These are phyloP conservation scores for Arabidopsis hybrid DNA, from an alignment of 441 rosid species.

Conservation along the genomic window DNA sequence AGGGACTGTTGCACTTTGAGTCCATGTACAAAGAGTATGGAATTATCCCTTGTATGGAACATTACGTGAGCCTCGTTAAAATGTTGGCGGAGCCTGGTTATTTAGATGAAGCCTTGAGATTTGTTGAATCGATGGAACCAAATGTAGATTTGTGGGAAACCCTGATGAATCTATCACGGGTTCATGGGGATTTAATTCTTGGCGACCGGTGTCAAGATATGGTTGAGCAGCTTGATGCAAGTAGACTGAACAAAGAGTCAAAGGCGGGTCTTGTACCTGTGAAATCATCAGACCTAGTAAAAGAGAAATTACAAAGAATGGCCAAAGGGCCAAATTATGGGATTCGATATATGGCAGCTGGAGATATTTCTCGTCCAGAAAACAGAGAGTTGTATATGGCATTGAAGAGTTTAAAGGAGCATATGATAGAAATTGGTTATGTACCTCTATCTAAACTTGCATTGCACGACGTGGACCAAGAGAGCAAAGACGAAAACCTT, in stretches of 20 bases:
- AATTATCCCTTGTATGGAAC: constrained; percentile 65
- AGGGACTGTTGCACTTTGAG: constrained; percentile 77
- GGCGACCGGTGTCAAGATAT: constrained; percentile 78
- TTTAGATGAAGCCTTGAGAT: constrained; percentile 77
- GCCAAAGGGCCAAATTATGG: constrained; percentile 49
- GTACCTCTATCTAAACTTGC: constrained; percentile 68
- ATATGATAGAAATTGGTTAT: constrained; percentile 84
- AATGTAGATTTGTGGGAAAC: constrained; percentile 70
- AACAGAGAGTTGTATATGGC: constrained; percentile 57
- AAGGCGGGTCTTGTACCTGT: constrained; percentile 69
- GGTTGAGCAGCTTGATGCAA: constrained; percentile 60
- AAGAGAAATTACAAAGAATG: constrained; percentile 57
- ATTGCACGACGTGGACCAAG: constrained; percentile 81
- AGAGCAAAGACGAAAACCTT: constrained; percentile 83
- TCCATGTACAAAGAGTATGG: constrained; percentile 70
- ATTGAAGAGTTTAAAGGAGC: constrained; percentile 64
- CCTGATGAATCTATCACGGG: constrained; percentile 68
- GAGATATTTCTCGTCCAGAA: constrained; percentile 82
- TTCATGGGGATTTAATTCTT: constrained; percentile 76
- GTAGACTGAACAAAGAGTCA: constrained; percentile 59
- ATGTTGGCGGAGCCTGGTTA: constrained; percentile 74
- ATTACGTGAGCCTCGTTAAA: constrained; percentile 60
- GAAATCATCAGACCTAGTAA: constrained; percentile 51
- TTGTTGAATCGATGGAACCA: constrained; percentile 64
- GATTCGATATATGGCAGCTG: constrained; percentile 63